Conservation (phyloP, 495 filamentous ascomycete species). For the Penicillium chermesinum region DNA sequence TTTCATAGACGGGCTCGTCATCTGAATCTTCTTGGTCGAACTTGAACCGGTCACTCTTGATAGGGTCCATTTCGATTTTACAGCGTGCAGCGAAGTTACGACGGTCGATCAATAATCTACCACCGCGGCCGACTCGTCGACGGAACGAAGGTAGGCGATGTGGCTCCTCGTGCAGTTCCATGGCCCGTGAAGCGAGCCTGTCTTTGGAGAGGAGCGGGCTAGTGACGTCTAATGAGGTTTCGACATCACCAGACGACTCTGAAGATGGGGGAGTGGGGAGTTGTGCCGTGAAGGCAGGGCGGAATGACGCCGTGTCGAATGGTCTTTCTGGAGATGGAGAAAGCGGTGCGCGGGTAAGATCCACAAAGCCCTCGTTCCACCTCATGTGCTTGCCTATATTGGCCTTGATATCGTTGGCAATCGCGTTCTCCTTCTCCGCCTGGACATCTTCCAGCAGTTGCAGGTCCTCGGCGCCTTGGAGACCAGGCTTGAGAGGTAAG, state of each 20-base stretch:
- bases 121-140: constrained; percentile 67
- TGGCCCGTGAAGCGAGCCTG: constrained; percentile 39
- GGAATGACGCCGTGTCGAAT: constrained; percentile 57
- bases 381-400: constrained; percentile 77
- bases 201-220: constrained; percentile 44
- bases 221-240: constrained; percentile 39
- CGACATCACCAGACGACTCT: constrained; percentile 58
- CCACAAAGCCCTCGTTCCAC: constrained; percentile 81
- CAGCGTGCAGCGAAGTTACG: constrained; percentile 46
- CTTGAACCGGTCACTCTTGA: constrained; percentile 69
- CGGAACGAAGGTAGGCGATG: constrained; percentile 56
- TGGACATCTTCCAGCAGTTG: constrained; percentile 66
- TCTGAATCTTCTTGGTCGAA: constrained; percentile 67
- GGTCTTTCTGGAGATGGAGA: constrained; percentile 58
- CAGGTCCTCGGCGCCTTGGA: constrained; percentile 65
- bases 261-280: constrained; percentile 83
- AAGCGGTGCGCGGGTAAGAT: constrained; percentile 75
- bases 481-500: constrained; percentile 63
- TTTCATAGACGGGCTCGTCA: constrained; percentile 65
- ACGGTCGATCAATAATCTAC: constrained; percentile 78
- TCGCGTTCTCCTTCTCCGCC: constrained; percentile 75
- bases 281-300: constrained; percentile 76
- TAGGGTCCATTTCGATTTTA: constrained; percentile 46
- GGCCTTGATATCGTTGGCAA: constrained; percentile 69
- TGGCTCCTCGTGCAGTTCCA: constrained; percentile 46